phyloP scores from a whole-genome alignment of 768 basidiomycete species.

The Serendipita vermifera region DNA sequence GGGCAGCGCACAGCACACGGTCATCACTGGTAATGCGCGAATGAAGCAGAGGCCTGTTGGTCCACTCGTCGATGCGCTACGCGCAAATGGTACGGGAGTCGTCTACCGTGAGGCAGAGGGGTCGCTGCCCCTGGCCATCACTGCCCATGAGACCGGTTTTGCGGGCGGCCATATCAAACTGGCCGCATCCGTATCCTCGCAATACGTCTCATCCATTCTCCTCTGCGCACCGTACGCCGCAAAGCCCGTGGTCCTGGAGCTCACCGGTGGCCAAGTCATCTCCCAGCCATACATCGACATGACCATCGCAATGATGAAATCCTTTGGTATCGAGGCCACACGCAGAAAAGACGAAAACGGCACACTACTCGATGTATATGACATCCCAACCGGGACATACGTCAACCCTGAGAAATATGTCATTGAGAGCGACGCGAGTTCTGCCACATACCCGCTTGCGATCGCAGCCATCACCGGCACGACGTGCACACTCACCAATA shows the following conservation, averaged over 20 bases:
- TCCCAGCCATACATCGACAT: conserved; percentile 99
- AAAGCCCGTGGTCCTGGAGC: conserved; percentile 72
- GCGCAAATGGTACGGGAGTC: conserved; percentile 65
- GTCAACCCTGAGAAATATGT: conserved; percentile 64
- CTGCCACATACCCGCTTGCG: conserved; percentile 92
- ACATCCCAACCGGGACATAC: conserved; percentile 68
- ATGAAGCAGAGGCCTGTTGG: conserved; percentile 99
- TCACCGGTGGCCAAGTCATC: conserved; percentile 90
- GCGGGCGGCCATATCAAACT: conserved; percentile 72
- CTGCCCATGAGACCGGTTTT: conserved; percentile 53
- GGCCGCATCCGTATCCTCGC: conserved; percentile 88
- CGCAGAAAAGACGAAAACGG: conserved; percentile 52
- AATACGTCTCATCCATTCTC: conserved; percentile 95
- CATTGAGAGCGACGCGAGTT: conserved; percentile 92
- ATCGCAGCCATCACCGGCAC: conserved; percentile 98
- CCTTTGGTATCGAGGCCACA: conserved; percentile 70
- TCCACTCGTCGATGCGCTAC: conserved; percentile 81
- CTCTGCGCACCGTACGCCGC: conserved; percentile 90
- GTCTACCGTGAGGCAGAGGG: conserved; percentile 66
- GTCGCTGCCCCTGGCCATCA: conserved; percentile 79
- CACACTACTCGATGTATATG: conserved; percentile 62
- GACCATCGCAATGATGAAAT: conserved; percentile 96
- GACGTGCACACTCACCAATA: conserved; percentile 83
- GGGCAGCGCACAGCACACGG: conserved; percentile 35
- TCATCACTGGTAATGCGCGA: conserved; percentile 92